These are phyloP conservation scores for Anethum foeniculum DNA, from an alignment of 140 eudicot genomes.

Conservation along the genomic window DNA sequence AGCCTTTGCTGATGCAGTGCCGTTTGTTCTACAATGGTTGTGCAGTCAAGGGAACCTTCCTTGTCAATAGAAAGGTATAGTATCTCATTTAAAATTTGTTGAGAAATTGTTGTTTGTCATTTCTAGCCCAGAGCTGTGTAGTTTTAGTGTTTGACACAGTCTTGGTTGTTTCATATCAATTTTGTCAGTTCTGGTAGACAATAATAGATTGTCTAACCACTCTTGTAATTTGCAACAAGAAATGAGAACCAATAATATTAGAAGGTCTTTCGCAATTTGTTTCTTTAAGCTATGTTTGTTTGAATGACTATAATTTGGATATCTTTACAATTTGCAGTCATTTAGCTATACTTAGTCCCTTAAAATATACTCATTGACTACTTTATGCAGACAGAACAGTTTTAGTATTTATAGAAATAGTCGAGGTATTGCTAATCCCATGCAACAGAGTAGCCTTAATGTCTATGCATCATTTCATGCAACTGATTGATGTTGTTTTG, in stretches of 20 bases:
- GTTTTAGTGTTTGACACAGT: not conserved
- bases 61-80: slow-evolving; percentile 64
- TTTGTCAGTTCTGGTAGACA: not conserved
- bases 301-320: not conserved
- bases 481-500: not conserved
- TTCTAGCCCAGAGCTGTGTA: not conserved
- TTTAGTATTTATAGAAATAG: too few species aligned
- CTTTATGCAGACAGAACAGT: not conserved
- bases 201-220: not conserved
- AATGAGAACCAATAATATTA: not conserved
- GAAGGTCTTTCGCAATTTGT: not conserved
- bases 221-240: not conserved
- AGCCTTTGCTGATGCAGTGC: slow-evolving; percentile 86
- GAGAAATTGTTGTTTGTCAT: not conserved
- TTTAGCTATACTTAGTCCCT: not conserved
- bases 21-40: slow-evolving; percentile 61
- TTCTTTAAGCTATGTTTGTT: not conserved
- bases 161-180: not conserved
- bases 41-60: slow-evolving; percentile 89
- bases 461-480: not conserved
- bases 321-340: not conserved
- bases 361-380: not conserved
- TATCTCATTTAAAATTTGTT: not conserved
- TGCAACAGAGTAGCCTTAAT: not conserved
- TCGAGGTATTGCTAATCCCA: too few species aligned